phyloP scores from a whole-genome alignment of 1,284 basidiomycete genomes.

The Ceratobasidium sp. region DNA sequence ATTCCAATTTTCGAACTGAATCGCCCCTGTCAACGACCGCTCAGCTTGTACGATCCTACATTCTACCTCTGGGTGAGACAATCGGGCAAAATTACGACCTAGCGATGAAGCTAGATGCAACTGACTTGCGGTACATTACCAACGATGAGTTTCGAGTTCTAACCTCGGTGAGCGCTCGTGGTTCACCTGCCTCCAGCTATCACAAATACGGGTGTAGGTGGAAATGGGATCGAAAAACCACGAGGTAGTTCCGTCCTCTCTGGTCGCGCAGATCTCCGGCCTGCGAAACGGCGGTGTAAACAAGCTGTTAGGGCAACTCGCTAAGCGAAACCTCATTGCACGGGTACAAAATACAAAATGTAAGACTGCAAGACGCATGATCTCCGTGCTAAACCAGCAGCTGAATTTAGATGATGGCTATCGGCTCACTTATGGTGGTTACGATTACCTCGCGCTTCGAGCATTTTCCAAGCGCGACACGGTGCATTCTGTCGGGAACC shows the following conservation, averaged over 20 bases:
- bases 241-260: slow-evolving; percentile 89
- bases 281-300: slow-evolving; percentile 93
- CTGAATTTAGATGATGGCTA: slow-evolving; percentile 88
- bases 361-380: slow-evolving; percentile 57
- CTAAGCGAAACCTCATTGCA: slow-evolving; percentile 91
- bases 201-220: slow-evolving; percentile 65
- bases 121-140: slow-evolving; percentile 93
- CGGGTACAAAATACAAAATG: slow-evolving; percentile 93
- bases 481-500: slow-evolving; percentile 91
- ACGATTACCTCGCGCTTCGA: slow-evolving; percentile 95
- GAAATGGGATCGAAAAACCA: slow-evolving; percentile 99
- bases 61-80: too few relatives aligned
- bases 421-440: slow-evolving; percentile 96
- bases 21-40: slow-evolving; percentile 8
- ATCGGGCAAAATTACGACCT: too few relatives aligned
- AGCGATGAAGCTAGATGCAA: slow-evolving; percentile 92
- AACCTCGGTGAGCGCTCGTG: slow-evolving; percentile 77
- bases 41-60: too few relatives aligned
- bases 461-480: slow-evolving; percentile 91
- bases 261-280: slow-evolving; percentile 93
- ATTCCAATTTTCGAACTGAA: slow-evolving; percentile 30
- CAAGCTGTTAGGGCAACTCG: slow-evolving; percentile 90
- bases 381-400: slow-evolving; percentile 19
- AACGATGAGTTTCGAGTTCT: slow-evolving; percentile 95
- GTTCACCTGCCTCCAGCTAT: background rate